These are phyloP conservation scores for Amniculicola lignicola DNA, from an alignment of 495 filamentous ascomycete genomes.

Conservation along the genomic window DNA sequence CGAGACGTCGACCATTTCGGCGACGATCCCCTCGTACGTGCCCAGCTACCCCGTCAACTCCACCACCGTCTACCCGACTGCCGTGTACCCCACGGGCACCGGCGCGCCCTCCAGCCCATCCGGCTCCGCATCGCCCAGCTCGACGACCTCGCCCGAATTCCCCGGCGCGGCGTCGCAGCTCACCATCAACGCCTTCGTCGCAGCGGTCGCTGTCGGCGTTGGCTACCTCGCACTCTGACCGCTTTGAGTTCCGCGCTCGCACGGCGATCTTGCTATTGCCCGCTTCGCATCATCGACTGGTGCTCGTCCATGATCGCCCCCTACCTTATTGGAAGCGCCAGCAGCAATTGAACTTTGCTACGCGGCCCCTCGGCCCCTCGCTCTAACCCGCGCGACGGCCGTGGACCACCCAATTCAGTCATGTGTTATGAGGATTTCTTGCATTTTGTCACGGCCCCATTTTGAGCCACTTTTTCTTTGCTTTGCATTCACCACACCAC, in stretches of 20 bases:
- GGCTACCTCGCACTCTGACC: constrained; percentile 28
- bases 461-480: too few species aligned
- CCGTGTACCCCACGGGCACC: constrained; percentile 4
- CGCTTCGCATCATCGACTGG: constrained; percentile 29
- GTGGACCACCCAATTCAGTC: neutral
- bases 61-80: neutral
- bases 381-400: too few species aligned
- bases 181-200: constrained; percentile 28
- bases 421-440: constrained; percentile 1
- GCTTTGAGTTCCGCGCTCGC: constrained; percentile 4
- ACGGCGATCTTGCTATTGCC: constrained; percentile 5
- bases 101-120: constrained; percentile 4
- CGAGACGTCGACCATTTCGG: constrained; percentile 22
- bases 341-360: constrained; percentile 1
- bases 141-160: constrained; percentile 7
- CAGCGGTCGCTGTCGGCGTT: constrained; percentile 20
- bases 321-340: neutral
- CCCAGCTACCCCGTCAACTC: neutral
- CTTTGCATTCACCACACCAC: too few species aligned
- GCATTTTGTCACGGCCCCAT: neutral
- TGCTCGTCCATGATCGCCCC: constrained; percentile 12
- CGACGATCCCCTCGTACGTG: neutral
- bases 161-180: constrained; percentile 27
- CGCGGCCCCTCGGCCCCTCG: too few species aligned
- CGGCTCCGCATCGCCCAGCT: neutral